Base-by-base conservation (phyloP, 495 filamentous ascomycete species). In the Aspergillus baeticus region DNA sequence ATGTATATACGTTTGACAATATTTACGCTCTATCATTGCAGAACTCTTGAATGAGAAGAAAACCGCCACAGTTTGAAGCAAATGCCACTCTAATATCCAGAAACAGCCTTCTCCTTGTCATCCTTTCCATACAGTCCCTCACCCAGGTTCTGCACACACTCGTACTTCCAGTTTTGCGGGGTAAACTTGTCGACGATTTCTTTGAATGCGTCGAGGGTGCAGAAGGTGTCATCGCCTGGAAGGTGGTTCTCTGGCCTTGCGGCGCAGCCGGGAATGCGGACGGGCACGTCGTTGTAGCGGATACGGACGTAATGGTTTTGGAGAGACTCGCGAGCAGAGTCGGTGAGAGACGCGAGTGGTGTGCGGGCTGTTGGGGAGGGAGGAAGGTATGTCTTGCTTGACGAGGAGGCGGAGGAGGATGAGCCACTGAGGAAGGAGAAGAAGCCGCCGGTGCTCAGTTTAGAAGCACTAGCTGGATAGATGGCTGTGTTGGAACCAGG, bases 141-240 rank as follows among this genome's bases (percentile, higher is more conserved):
- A 8, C 85, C 81, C 37, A 88, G 57, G 59, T 93, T 92, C 33
- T 75, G 71, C 14, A 76, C 67, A 68, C 94, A 98, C 43, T 89
- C 85, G 44, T 78, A 66, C 63, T 82, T 87, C 92, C 90, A 97
- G 63, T 87, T 81, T 45, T 75, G 69, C 0, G 94, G 94, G 5
- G 89, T 93, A 65, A 91, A 94, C 60, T 91, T 90, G 69, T 96
- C 92, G 15, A 93, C 88, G 59, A 96, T 90, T 46, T 80, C 75
- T 69, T 97, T 98, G 81, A 98, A 98, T 2, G 94, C 84, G 43
- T 88, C 83, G 60, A 98, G 65, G 1, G 94, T 98, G 74, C 94
- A 98, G 67, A 98, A 96, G 20, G 81, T 89, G 59, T 92, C 87
- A 65, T 98, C 89, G 3, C 91, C 92, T 23, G 92, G 83, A 5